A percentile compares a stretch with the other conserved stretches of the same genome.
Conservation (phyloP, 108 stramenopile species). For the Asterionellopsis glacialis region DNA sequence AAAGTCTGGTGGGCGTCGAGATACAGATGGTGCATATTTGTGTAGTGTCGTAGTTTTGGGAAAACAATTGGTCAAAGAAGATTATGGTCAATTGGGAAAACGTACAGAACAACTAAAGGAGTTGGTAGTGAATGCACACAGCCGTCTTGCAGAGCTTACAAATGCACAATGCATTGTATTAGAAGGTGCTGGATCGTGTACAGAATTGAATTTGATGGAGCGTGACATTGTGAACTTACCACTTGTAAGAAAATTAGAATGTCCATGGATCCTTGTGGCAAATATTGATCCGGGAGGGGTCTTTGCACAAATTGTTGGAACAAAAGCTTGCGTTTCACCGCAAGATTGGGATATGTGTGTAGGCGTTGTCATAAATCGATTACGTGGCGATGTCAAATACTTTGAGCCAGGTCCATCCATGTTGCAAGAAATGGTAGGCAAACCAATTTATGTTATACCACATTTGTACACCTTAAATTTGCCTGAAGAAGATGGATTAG, state of each 20-base stretch:
- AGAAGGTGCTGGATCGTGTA: constrained; percentile 35
- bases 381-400: too few species aligned
- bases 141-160: constrained; percentile 18
- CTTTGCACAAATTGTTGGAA: too few species aligned
- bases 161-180: constrained; percentile 29
- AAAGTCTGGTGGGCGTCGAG: constrained; percentile 23
- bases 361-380: too few species aligned
- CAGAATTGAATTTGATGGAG: constrained; percentile 35
- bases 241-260: constrained; percentile 26
- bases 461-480: too few species aligned
- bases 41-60: constrained; percentile 26
- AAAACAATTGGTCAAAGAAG: constrained; percentile 23
- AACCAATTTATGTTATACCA: too few species aligned
- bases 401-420: too few species aligned
- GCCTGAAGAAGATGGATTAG: constrained; percentile 24
- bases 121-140: constrained; percentile 25
- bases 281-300: too few species aligned
- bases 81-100: constrained; percentile 20
- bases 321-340: too few species aligned
- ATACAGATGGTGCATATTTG: constrained; percentile 20
- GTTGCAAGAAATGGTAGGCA: too few species aligned
- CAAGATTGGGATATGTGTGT: too few species aligned
- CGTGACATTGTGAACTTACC: constrained; percentile 41
- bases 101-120: constrained; percentile 12
- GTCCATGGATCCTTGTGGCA: constrained; percentile 39